phyloP scores from a whole-genome alignment of 2,329 filamentous ascomycete genomes.

The Talaromyces atroroseus region DNA sequence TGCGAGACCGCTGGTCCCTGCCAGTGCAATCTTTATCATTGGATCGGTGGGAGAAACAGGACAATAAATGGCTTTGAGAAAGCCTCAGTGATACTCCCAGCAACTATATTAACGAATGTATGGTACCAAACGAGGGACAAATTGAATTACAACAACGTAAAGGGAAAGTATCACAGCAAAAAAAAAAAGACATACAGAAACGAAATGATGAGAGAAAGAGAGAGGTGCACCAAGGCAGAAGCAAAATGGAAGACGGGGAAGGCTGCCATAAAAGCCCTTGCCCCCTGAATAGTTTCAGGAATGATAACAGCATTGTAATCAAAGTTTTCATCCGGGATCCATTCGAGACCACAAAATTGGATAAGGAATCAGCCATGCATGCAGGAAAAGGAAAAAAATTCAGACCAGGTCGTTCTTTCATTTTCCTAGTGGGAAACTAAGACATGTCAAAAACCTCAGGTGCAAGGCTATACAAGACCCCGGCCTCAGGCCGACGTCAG shows the following conservation, averaged over 20 bases:
- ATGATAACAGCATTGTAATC: neutral
- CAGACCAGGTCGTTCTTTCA: neutral
- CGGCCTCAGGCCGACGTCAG: neutral
- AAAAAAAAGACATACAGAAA: neutral
- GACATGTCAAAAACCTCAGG: neutral
- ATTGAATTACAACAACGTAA: neutral
- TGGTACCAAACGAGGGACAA: neutral
- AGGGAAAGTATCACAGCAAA: neutral
- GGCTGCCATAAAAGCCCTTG: neutral
- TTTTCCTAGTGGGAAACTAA: neutral
- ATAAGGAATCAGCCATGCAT: neutral
- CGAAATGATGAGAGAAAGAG: neutral
- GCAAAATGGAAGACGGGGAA: neutral
- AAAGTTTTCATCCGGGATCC: neutral
- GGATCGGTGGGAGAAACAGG: conserved; percentile 9
- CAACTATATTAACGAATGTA: neutral
- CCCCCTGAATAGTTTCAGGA: neutral
- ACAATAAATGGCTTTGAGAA: neutral
- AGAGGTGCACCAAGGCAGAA: neutral
- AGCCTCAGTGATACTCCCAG: neutral
- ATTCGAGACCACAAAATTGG: neutral
- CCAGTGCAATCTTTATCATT: conserved; percentile 59
- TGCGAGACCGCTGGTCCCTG: conserved; percentile 57
- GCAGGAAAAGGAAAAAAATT: neutral
- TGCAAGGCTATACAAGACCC: neutral